These are phyloP conservation scores for Serendipita vermifera DNA, from an alignment of 768 basidiomycete species.

Conservation along the genomic window DNA sequence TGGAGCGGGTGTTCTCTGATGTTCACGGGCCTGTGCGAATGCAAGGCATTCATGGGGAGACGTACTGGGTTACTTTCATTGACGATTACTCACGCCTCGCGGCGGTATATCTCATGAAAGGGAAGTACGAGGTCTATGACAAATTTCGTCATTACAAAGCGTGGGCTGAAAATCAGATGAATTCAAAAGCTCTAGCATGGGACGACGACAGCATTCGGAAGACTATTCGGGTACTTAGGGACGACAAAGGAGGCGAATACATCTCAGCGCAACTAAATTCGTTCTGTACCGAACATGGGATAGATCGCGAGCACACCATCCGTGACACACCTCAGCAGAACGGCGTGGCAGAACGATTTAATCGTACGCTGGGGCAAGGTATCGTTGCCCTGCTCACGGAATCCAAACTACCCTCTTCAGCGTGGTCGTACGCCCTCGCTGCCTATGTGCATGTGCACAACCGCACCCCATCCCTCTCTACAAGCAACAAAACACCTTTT, in stretches of 20 bases:
- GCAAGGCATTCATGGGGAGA: not conserved
- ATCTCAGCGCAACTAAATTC: not conserved
- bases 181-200: not conserved
- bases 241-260: constrained; percentile 15
- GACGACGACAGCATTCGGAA: not conserved
- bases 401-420: constrained; percentile 7
- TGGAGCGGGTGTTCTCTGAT: constrained; percentile 12
- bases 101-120: not conserved
- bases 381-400: not conserved
- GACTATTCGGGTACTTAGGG: constrained; percentile 1
- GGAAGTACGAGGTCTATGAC: constrained; percentile 13
- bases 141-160: constrained; percentile 9
- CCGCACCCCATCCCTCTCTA: not conserved
- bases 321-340: constrained; percentile 14
- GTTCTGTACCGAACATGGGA: constrained; percentile 5
- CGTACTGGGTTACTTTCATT: constrained; percentile 14
- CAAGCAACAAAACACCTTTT: not conserved
- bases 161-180: constrained; percentile 9
- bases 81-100: constrained; percentile 3
- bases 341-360: constrained; percentile 11
- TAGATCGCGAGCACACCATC: constrained; percentile 10
- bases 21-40: constrained; percentile 8
- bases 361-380: constrained; percentile 3
- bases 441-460: constrained; percentile 7
- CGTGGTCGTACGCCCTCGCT: constrained; percentile 9